Evolutionary conservation across 108 stramenopile species (phyloP), one percentile per base, ranked within the genome.

Genomic region (Fistulifera pelliculosa): DNA sequence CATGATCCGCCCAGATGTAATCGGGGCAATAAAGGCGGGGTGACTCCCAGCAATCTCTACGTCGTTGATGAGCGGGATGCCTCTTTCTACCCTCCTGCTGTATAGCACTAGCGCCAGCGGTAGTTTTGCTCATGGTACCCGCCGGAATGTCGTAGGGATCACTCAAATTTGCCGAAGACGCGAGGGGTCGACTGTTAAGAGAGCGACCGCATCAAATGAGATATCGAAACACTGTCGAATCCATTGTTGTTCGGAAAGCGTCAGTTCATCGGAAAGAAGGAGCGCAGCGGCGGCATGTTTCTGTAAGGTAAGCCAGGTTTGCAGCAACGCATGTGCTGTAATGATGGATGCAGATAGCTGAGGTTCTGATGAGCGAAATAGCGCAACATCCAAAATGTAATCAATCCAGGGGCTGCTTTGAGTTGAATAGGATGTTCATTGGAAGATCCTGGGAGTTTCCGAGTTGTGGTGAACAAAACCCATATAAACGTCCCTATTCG

Each of bases 1-100:
- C 87, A 45, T 45, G 19, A 44, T 93, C 87, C 6, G 84, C 91
- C 91, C 91, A 93, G 0, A 65, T 72, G 67, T 86, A 82, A 58
- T 93, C 91, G 7, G 87, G 87, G 62, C 87, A 89, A 55, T 72
- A 60, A 26, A 93, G 55, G 16, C 84, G 74, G 0, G 83, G 68
- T 17, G 87, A 80, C 69, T 93, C 91, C 91, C 91, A 93, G 43
- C 91, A 93, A 56, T 82, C 85, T 14, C 55, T 60, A 24, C 71
- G 73, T 26, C 79, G 65, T 45, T 81, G 81, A 8, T 58, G 26
- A 14, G 22, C 42, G 11, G 56, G 56, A 8, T 21, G 44, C 44
- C 44, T 45, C 21, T 21, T 45, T 17, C 19, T 21, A 3, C 19
- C 21, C 4, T 45, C 44, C 44, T 19, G 31, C 31, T 35, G 44